A percentile compares a stretch with the other conserved stretches of the same genome.
Conservation (phyloP, 345 rosid genomes). For the Arabidopsis suecica region DNA sequence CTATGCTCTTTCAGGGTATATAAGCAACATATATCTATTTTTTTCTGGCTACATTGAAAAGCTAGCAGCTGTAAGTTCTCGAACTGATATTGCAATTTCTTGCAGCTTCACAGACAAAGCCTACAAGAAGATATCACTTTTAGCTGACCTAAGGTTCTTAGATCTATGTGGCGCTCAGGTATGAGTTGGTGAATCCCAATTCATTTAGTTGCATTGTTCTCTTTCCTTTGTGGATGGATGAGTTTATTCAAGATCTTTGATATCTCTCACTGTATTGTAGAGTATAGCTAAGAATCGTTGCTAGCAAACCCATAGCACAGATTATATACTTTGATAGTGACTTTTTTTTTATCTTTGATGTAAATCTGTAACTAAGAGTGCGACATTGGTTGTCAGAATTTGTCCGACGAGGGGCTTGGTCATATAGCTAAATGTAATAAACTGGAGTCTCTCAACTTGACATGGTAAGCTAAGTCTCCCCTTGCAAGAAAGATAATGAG, state of each 20-base stretch:
- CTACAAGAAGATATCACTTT: conserved; percentile 69
- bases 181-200: conserved; percentile 33
- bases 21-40: neutral
- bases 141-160: conserved; percentile 63
- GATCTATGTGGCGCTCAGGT: conserved; percentile 99
- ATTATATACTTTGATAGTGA: neutral
- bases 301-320: conserved; percentile 5
- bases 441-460: conserved; percentile 75
- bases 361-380: conserved; percentile 15
- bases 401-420: conserved; percentile 84
- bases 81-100: conserved; percentile 31
- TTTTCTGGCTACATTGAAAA: conserved; percentile 17
- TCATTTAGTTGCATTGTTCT: conserved; percentile 19
- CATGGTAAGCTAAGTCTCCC: conserved; percentile 64
- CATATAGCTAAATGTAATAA: conserved; percentile 75
- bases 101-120: conserved; percentile 79
- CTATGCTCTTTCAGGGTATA: conserved; percentile 85
- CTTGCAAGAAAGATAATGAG: conserved; percentile 9
- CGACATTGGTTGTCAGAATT: conserved; percentile 57
- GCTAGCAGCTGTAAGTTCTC: conserved; percentile 8
- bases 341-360: conserved; percentile 10
- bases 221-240: conserved; percentile 9
- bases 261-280: neutral
- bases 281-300: conserved; percentile 6
- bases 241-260: conserved; percentile 12